A percentile compares a stretch with the other conserved stretches of the same genome.
Conservation (phyloP, 441 rosid species). For the Lepidium campestre region DNA sequence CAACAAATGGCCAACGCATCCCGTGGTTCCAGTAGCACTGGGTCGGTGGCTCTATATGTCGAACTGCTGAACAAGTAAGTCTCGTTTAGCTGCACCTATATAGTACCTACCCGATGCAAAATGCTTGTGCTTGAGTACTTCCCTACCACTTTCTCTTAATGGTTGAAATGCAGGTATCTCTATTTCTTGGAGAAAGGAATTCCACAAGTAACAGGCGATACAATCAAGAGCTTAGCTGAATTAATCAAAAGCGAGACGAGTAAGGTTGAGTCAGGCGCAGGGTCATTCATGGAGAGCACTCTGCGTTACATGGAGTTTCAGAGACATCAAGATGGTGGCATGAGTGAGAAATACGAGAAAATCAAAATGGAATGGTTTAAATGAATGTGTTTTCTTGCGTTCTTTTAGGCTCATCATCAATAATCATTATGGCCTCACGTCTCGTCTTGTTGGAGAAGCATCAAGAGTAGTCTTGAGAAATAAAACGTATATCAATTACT, state of each 20-base stretch:
- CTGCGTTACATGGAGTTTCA: conserved; percentile 80
- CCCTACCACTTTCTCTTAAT: not conserved
- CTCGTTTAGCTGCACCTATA: not conserved
- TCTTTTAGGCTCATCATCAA: not conserved
- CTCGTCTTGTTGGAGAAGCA: conserved; percentile 1
- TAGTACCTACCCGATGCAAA: not conserved
- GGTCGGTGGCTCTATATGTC: conserved; percentile 66
- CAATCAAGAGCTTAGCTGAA: conserved; percentile 75
- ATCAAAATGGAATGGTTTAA: conserved; percentile 50
- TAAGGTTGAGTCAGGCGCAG: conserved; percentile 55
- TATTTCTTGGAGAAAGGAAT: conserved; percentile 93
- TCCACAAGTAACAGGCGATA: conserved; percentile 55
- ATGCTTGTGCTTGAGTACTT: not conserved
- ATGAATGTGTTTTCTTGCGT: not conserved
- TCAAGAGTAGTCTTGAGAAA: not conserved
- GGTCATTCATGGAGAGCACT: conserved; percentile 69
- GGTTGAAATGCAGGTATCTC: conserved; percentile 53
- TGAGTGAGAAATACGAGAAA: conserved; percentile 69
- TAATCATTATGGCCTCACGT: not conserved
- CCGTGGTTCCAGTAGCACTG: conserved; percentile 57
- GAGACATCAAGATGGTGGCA: conserved; percentile 80
- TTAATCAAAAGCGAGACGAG: conserved; percentile 56
- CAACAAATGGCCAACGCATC: conserved; percentile 81
- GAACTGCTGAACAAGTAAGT: conserved; percentile 90
- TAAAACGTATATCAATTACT: conserved; percentile 1